Base-by-base conservation (phyloP, 176 grass and related monocot genomes). In the Dendrocalamus sinicus region DNA sequence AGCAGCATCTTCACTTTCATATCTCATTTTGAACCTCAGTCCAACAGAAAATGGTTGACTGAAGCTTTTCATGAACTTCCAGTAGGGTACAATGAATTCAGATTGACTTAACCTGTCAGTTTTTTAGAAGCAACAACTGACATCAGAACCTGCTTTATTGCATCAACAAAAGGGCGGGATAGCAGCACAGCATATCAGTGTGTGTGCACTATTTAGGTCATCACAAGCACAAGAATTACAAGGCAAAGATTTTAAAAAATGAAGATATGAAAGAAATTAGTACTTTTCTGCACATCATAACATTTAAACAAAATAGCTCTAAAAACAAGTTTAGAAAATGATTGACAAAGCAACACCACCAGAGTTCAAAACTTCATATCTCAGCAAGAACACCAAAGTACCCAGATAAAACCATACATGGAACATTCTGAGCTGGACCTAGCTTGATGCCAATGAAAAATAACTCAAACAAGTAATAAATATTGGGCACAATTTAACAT, bases 1-100 rank as follows among this genome's bases (percentile, higher is more conserved):
- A 3, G 87, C 54, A 75, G 92, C 79, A 90, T 99, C 97, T 71
- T 99, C 97, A 94, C 90, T 93, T 85, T 96, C 97, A 78, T 85
- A 94, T 80, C 77, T 86, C 97, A 96, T 90, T 83, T 90, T 99
- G 58, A 99, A 99, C 86, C 97, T 94, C 71, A 82, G 73, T 62
- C 97, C 97, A 76, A 91, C 72, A 35, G 94, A 91, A 87, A 96
- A 82, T 40, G 89, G 85, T 76, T 90, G 85, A 40, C 58, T 90
- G n/a, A 94, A 85, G 66, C 92, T 93, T 83, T 91, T 94, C n/a
- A 86, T 80, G 64, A 93, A 99, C 84, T 94, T 99, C 39, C 94
- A 91, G 53, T 94, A 96, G 20, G 97, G 90, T 46, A 99, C 78
- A 28, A 99, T 96, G 85, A 96, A 99, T 76, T 93, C 90, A 7